Conservation (phyloP, 2,329 filamentous ascomycete species). For the Xylariaceae sp. region DNA sequence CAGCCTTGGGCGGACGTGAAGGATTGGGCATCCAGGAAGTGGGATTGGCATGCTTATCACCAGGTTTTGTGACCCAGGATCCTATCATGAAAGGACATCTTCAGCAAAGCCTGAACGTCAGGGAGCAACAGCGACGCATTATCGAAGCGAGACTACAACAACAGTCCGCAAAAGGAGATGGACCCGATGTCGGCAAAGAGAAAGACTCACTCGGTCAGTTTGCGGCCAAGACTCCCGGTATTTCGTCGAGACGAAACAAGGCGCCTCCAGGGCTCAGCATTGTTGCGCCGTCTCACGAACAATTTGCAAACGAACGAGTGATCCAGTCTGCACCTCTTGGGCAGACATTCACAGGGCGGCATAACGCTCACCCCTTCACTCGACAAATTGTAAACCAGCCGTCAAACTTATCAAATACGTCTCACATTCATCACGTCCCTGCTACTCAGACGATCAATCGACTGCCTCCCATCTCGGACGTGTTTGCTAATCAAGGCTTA, state of each 20-base stretch:
- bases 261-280: conserved; percentile 89
- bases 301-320: conserved; percentile 89
- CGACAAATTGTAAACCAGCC: conserved; percentile 78
- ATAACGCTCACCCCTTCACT: conserved; percentile 71
- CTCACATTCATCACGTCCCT: conserved; percentile 86
- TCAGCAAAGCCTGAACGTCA: conserved; percentile 86
- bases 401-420: conserved; percentile 76
- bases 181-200: conserved; percentile 54
- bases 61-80: conserved; percentile 93
- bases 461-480: conserved; percentile 88
- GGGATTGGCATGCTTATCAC: conserved; percentile 88
- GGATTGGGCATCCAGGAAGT: conserved; percentile 84
- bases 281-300: conserved; percentile 85
- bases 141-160: conserved; percentile 90
- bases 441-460: conserved; percentile 88
- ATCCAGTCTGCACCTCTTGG: conserved; percentile 95
- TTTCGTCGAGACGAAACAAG: conserved; percentile 64
- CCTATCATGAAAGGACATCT: conserved; percentile 95
- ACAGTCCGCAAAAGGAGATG: conserved; percentile 75
- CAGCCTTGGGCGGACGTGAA: conserved; percentile 74
- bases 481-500: conserved; percentile 75
- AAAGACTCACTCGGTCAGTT: conserved; percentile 45
- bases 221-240: conserved; percentile 67
- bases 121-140: conserved; percentile 90
- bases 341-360: conserved; percentile 90